Evolutionary conservation across 2,329 filamentous ascomycete genomes (phyloP).

Genomic region (Dothidotthia symphoricarpi): DNA sequence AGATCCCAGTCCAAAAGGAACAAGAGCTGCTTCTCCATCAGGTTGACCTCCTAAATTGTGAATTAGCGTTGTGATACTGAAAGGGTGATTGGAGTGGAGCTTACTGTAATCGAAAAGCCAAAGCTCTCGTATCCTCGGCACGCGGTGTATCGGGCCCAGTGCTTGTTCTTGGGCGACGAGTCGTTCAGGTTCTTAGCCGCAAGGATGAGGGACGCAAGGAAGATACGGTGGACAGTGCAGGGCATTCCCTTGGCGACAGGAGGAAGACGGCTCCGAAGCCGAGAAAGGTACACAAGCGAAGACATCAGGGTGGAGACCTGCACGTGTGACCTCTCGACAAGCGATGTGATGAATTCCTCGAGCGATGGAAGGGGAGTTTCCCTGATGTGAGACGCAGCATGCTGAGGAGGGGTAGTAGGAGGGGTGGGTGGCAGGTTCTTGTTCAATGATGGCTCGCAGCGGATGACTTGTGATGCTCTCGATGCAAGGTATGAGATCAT

Average conservation of each 20-base stretch:
- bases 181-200: constrained; percentile 98
- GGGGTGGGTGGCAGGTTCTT: constrained; percentile 58
- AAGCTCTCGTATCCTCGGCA: constrained; percentile 73
- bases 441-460: constrained; percentile 62
- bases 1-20: constrained; percentile 93
- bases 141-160: constrained; percentile 93
- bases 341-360: constrained; percentile 85
- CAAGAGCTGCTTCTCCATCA: constrained; percentile 98
- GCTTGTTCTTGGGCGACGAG: constrained; percentile 99
- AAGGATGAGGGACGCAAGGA: constrained; percentile 79
- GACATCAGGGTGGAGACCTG: constrained; percentile 98
- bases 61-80: too few species aligned
- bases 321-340: constrained; percentile 90
- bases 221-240: constrained; percentile 97
- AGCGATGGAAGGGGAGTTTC: constrained; percentile 67
- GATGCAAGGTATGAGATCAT: constrained; percentile 77
- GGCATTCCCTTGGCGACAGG: constrained; percentile 93
- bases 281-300: constrained; percentile 86
- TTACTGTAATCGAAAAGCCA: constrained; percentile 75
- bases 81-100: too few species aligned
- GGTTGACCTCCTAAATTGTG: constrained; percentile 70
- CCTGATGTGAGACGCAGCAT: constrained; percentile 48
- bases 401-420: constrained; percentile 58
- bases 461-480: constrained; percentile 74
- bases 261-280: constrained; percentile 80